Conservation (phyloP, 2,329 filamentous ascomycete species). For the Teratosphaeria viscida region DNA sequence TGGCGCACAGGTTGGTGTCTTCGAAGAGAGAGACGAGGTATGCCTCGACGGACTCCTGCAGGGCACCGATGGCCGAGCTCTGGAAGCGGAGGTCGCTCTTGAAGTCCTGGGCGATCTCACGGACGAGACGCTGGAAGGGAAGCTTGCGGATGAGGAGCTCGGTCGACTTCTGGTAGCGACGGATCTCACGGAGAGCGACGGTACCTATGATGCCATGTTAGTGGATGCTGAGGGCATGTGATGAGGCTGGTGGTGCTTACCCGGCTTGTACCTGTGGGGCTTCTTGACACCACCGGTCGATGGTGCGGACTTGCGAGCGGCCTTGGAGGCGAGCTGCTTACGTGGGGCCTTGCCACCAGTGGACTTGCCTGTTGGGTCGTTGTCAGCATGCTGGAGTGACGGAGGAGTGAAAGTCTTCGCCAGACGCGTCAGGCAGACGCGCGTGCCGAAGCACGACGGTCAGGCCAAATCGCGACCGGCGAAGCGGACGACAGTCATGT, state of each 20-base stretch:
- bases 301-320: slow-evolving; percentile 93
- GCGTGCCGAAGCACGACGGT: slow-evolving; percentile 4
- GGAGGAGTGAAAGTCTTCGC: slow-evolving; percentile 7
- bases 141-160: slow-evolving; percentile 76
- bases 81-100: slow-evolving; percentile 81
- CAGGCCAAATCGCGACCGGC: slow-evolving; percentile 13
- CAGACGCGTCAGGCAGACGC: slow-evolving; percentile 6
- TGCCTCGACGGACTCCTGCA: slow-evolving; percentile 93
- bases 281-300: slow-evolving; percentile 68
- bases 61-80: slow-evolving; percentile 81
- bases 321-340: slow-evolving; percentile 99
- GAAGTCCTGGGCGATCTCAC: slow-evolving; percentile 59
- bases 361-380: slow-evolving; percentile 51
- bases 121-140: slow-evolving; percentile 68
- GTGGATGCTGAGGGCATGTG: slow-evolving; percentile 5
- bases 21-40: slow-evolving; percentile 96
- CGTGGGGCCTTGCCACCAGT: slow-evolving; percentile 62
- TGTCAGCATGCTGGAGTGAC: slow-evolving; percentile 12
- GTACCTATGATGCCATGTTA: slow-evolving; percentile 48
- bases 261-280: slow-evolving; percentile 46
- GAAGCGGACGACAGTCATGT: slow-evolving; percentile 12
- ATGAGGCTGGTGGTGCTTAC: slow-evolving; percentile 20
- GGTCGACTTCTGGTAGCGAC: slow-evolving; percentile 78
- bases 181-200: slow-evolving; percentile 80
- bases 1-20: slow-evolving; percentile 89